These are phyloP conservation scores for Saccharum spontaneum DNA, from an alignment of 176 grass and related monocot genomes.

Conservation along the genomic window DNA sequence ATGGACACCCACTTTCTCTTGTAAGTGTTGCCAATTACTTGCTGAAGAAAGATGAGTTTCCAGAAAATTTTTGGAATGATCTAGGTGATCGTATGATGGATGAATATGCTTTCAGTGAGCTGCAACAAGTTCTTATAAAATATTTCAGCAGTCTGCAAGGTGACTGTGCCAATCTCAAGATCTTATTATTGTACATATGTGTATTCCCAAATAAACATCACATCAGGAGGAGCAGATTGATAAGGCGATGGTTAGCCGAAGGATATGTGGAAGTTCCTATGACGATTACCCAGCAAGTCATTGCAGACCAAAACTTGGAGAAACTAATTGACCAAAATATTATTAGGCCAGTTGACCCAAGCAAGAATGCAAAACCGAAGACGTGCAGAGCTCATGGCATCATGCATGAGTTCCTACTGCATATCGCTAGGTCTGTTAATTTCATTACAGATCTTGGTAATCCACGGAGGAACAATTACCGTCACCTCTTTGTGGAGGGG, in stretches of 20 bases:
- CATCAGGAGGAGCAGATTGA: background rate
- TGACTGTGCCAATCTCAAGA: background rate
- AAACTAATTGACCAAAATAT: background rate
- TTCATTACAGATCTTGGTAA: too few species aligned
- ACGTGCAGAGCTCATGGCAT: too few species aligned
- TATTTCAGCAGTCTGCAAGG: slow-evolving; percentile 15
- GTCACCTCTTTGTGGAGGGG: too few species aligned
- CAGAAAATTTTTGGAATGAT: background rate
- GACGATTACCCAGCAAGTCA: too few species aligned
- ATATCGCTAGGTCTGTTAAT: too few species aligned
- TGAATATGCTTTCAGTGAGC: background rate
- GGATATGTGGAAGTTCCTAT: background rate
- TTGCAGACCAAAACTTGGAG: too few species aligned
- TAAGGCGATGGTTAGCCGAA: slow-evolving; percentile 21
- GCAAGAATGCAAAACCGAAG: too few species aligned
- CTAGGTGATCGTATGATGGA: slow-evolving; percentile 5
- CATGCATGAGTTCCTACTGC: too few species aligned
- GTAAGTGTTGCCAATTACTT: background rate
- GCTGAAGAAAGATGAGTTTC: background rate
- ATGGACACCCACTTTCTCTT: slow-evolving; percentile 30
- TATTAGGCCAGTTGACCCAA: too few species aligned
- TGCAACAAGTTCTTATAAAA: background rate
- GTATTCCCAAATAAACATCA: slow-evolving; percentile 1
- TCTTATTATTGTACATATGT: slow-evolving; percentile 6
- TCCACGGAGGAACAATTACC: too few species aligned